Percentiles rank a stretch among this genome's conserved stretches.
Conservation (phyloP, 257 asterid genomes). For the Hygrophila difformis region DNA sequence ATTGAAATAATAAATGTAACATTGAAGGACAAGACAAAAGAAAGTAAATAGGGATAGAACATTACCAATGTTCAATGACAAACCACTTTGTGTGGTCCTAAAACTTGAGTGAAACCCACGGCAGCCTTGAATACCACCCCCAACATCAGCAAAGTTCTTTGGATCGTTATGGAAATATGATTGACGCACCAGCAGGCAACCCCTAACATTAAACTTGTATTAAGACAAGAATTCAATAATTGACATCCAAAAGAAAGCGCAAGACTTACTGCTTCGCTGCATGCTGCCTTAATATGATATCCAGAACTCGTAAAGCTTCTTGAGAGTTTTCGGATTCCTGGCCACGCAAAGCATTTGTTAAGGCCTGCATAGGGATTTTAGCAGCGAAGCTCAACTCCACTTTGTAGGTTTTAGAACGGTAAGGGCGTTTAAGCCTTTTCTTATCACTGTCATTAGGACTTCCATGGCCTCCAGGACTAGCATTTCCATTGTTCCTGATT, state of each 20-base stretch:
- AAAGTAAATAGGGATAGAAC: neutral
- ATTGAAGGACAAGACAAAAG: neutral
- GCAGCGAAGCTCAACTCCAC: conserved; percentile 88
- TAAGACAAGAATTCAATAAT: conserved; percentile 4
- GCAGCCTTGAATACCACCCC: conserved; percentile 87
- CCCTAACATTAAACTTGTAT: conserved; percentile 34
- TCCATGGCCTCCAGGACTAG: conserved; percentile 41
- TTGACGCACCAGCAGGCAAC: conserved; percentile 78
- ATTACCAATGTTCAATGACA: conserved; percentile 80
- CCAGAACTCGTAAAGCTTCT: conserved; percentile 80
- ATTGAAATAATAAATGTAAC: neutral
- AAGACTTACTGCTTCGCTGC: conserved; percentile 87
- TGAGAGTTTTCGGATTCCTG: conserved; percentile 80
- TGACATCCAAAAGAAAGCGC: neutral
- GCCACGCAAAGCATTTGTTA: conserved; percentile 78
- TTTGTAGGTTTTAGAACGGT: conserved; percentile 65
- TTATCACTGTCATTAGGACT: conserved; percentile 50
- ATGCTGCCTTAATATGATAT: conserved; percentile 87
- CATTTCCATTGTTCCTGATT: conserved; percentile 62
- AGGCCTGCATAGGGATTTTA: conserved; percentile 76
- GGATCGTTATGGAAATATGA: conserved; percentile 78
- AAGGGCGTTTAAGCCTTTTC: conserved; percentile 64
- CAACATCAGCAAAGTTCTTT: conserved; percentile 65
- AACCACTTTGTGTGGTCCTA: conserved; percentile 74
- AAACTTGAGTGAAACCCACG: conserved; percentile 92